Base-by-base conservation (phyloP, 768 basidiomycete species). In the Gelatoporia subvermispora region DNA sequence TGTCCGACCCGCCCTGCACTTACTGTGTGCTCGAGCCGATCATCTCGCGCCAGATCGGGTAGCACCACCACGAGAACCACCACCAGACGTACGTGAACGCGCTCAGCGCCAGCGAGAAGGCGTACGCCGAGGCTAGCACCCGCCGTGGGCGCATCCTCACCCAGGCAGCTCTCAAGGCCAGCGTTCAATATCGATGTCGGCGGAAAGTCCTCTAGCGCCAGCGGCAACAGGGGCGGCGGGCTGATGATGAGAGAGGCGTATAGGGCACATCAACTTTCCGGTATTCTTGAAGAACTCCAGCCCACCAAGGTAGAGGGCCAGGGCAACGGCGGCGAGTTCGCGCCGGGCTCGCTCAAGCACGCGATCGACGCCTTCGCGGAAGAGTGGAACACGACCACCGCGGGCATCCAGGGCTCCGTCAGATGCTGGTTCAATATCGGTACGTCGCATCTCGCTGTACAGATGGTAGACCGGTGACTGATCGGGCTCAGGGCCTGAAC, bases 381-480 rank as follows among this genome's bases (percentile, higher is more conserved):
- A 60, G 78, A 91, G 63, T 85, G 95, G 69, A 97, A 95, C 68
- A 69, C 88, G 25, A 76, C 84, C 37, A 91, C 93, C 38, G 82
- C 83, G 36, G 89, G 70, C 28, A 90, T 97, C 50, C 94, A 96
- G 64, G 94, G 93, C 22, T 89, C 85, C 43, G 93, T 93, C 35
- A 95, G 94, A 93, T 93, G 91, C 52, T 97, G 93, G 94, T 77
- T 96, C 62, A n/a, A n/a, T n/a, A n/a, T n/a, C n/a, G n/a, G 91
- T 93, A 61, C 62, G 87, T 82, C 25, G 7, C 13, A 9, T 35
- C 21, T 31, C 43, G n/a, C n/a, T n/a, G n/a, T n/a, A n/a, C n/a
- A n/a, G n/a, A n/a, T n/a, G n/a, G n/a, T n/a, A n/a, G n/a, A n/a
- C n/a, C n/a, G n/a, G n/a, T n/a, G n/a, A n/a, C n/a, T n/a, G 16